A percentile compares a stretch with the other conserved stretches of the same genome.
phyloP scores from a whole-genome alignment of 768 basidiomycete species.

The Amanita brunnescens region DNA sequence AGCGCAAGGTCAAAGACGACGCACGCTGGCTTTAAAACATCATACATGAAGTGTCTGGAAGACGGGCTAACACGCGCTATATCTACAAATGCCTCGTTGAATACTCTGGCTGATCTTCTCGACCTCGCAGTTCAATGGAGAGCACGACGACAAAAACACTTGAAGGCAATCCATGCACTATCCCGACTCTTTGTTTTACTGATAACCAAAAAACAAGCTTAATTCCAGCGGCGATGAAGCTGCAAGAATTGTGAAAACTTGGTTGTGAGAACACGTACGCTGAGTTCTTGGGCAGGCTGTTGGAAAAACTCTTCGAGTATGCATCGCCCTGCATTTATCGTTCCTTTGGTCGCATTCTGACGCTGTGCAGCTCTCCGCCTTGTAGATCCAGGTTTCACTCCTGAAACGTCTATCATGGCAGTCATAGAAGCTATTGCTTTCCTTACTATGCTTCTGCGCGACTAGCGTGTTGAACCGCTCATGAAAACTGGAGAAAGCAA shows the following conservation, averaged over 20 bases:
- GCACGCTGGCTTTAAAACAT: too few relatives aligned
- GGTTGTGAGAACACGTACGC: constrained; percentile 79
- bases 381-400: too few relatives aligned
- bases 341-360: background rate
- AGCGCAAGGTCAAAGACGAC: constrained; percentile 34
- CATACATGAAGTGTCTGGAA: constrained; percentile 46
- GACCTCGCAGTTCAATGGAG: constrained; percentile 40
- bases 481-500: too few relatives aligned
- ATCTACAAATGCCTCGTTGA: constrained; percentile 53
- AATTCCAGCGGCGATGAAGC: constrained; percentile 40
- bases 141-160: constrained; percentile 44
- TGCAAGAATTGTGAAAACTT: constrained; percentile 59
- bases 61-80: constrained; percentile 44
- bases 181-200: constrained; percentile 71
- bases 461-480: too few relatives aligned
- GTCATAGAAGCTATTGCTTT: too few relatives aligned
- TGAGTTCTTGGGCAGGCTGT: constrained; percentile 56
- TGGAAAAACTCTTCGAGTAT: constrained; percentile 64
- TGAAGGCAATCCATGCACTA: constrained; percentile 73
- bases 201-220: constrained; percentile 50
- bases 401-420: constrained; percentile 75
- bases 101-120: constrained; percentile 69
- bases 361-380: constrained; percentile 49
- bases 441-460: too few relatives aligned
- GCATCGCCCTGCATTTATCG: constrained; percentile 13